phyloP scores from a whole-genome alignment of 1,284 basidiomycete species.

The Trametes hirsuta region DNA sequence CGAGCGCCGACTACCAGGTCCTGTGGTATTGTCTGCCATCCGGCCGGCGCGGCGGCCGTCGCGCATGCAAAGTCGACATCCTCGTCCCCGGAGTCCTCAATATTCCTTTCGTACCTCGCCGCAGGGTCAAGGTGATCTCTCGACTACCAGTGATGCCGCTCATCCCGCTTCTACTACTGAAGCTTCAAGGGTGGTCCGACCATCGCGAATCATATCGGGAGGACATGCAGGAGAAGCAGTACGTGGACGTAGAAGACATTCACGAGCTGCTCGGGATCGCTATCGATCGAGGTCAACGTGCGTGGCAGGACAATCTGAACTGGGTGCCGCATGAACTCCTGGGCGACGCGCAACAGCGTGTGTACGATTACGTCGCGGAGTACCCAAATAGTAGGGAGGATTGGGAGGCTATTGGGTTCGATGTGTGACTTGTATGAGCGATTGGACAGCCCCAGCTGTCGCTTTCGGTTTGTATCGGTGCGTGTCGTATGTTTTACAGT shows the following conservation, averaged over 20 bases:
- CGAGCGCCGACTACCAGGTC: constrained; percentile 33
- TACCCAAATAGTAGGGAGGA: not conserved
- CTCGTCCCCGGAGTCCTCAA: constrained; percentile 37
- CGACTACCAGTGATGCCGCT: constrained; percentile 37
- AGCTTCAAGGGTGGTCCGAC: constrained; percentile 40
- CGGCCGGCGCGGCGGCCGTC: not conserved
- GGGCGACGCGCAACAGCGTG: constrained; percentile 7
- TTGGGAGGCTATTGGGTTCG: constrained; percentile 13
- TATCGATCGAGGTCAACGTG: not conserved
- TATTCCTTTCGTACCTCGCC: constrained; percentile 34
- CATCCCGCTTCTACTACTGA: constrained; percentile 35
- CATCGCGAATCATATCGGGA: constrained; percentile 30
- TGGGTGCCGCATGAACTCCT: constrained; percentile 10
- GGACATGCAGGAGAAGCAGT: constrained; percentile 34
- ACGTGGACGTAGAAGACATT: constrained; percentile 35
- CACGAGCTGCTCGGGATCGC: constrained; percentile 30
- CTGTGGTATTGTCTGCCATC: constrained; percentile 31
- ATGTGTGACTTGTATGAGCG: not conserved
- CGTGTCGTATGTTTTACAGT: not conserved
- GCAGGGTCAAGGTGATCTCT: constrained; percentile 17
- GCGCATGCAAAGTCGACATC: constrained; percentile 39
- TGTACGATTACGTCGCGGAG: constrained; percentile 2
- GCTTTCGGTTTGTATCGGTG: not conserved
- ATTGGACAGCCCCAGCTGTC: not conserved
- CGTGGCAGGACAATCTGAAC: not conserved